Evolutionary conservation across 371 early-diverging fungal genomes (phyloP).

Genomic region (Blakeslea trispora): DNA sequence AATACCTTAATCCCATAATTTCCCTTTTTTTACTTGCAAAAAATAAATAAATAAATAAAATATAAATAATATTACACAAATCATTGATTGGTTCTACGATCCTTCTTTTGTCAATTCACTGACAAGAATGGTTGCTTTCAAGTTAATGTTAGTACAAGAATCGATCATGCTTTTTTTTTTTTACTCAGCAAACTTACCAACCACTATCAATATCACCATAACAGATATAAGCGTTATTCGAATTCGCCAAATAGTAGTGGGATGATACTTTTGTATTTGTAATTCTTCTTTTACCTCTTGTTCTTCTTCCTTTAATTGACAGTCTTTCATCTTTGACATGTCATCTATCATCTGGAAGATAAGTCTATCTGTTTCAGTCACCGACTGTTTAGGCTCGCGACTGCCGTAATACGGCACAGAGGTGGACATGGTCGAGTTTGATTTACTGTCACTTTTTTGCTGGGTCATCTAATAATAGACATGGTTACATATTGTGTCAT

Average conservation of each 20-base stretch:
- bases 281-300: not conserved
- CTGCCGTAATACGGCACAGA: conserved; percentile 24
- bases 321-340: conserved; percentile 3
- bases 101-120: conserved; percentile 24
- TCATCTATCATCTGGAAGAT: conserved; percentile 28
- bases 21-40: not conserved
- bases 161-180: not conserved
- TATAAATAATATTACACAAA: not conserved
- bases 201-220: conserved; percentile 19
- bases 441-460: not conserved
- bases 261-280: conserved; percentile 1
- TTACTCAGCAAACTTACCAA: conserved; percentile 18
- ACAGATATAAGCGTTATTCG: conserved; percentile 13
- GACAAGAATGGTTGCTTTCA: conserved; percentile 18
- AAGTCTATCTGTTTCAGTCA: conserved; percentile 17
- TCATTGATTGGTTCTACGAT: conserved; percentile 11
- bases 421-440: not conserved
- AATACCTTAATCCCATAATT: not conserved
- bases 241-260: conserved; percentile 11
- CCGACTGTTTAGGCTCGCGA: conserved; percentile 19
- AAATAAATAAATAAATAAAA: too few relatives aligned
- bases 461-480: not conserved
- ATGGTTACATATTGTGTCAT: not conserved
- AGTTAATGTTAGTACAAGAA: not conserved
- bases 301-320: not conserved